Base-by-base conservation (phyloP, 345 rosid genomes). In the Dipteronia dyeriana region DNA sequence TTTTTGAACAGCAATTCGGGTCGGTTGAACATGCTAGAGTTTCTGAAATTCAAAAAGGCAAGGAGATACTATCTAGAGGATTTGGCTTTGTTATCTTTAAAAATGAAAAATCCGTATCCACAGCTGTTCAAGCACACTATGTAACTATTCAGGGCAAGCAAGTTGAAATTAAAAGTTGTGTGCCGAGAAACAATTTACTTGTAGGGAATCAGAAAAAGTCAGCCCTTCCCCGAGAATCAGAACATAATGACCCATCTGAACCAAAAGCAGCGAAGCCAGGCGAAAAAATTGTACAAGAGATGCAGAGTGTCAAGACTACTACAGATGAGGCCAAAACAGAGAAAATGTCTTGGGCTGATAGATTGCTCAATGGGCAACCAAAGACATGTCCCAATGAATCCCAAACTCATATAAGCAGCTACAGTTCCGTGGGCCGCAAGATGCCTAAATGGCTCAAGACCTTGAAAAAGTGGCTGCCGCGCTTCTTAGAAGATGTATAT, bases 381-480 rank as follows among this genome's bases (percentile, higher is more conserved):
- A 80, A 79, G 77, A 47, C 72, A 60, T 22, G 61, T 64, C 25
- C 81, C 17, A 39, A 8, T 75, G 79, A 77, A 43, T 74, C 79
- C 41, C 72, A 47, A 77, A 54, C 77, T 22, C 78, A 31, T 3
- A 25, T n/a, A 19, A 57, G n/a, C 41, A n/a, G n/a, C n/a, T n/a
- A n/a, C n/a, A n/a, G n/a, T n/a, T n/a, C n/a, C n/a, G n/a, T n/a
- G n/a, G n/a, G n/a, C n/a, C 23, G 59, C 67, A 79, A 29, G 6
- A 74, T 34, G 64, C 94, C 94, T 3, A n/a, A 45, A 31, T 94
- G 98, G 98, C 82, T 94, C 75, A 79, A 75, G 74, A 88, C 66
- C 71, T 91, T 94, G 61, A 85, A 54, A 68, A 92, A 82, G 57
- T 94, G 98, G 98, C 84, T 94, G 20, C 98, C 95, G 22, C 5